Evolutionary conservation across 73 alveolate species (phyloP).

Genomic region (Symbiodinium natans): DNA sequence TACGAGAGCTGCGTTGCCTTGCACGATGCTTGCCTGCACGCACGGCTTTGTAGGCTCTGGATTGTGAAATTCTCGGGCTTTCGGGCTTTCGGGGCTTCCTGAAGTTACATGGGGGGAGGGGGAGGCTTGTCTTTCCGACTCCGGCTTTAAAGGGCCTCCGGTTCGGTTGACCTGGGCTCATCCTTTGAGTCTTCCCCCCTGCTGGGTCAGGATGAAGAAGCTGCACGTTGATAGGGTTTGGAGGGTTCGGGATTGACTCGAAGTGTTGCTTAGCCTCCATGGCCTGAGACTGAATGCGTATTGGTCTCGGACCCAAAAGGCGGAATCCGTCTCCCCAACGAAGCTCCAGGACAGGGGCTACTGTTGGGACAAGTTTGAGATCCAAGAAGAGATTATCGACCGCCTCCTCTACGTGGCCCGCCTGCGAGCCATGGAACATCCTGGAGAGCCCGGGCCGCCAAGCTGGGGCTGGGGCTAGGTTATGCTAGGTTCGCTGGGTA

Average conservation of each 20-base stretch:
- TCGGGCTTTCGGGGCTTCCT: too few species aligned
- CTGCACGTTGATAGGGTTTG: too few species aligned
- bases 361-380: constrained; percentile 54
- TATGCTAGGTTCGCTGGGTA: too few species aligned
- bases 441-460: neutral
- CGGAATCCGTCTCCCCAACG: too few species aligned
- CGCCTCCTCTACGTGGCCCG: constrained; percentile 7
- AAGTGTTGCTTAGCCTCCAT: too few species aligned
- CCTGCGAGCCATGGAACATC: neutral
- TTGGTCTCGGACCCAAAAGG: too few species aligned
- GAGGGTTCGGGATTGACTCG: too few species aligned
- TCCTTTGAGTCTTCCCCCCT: too few species aligned
- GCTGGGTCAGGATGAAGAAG: too few species aligned
- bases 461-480: neutral
- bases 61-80: too few species aligned
- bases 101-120: too few species aligned
- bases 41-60: neutral
- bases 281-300: too few species aligned
- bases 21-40: neutral
- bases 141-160: neutral
- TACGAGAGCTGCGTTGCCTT: constrained; percentile 16
- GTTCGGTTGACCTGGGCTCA: neutral
- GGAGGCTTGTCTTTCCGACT: neutral
- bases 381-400: constrained; percentile 36
- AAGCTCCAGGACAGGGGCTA: constrained; percentile 86